A percentile compares a stretch with the other conserved stretches of the same genome.
phyloP scores from a whole-genome alignment of 208 protist genomes.

The Naegleria fowleri region DNA sequence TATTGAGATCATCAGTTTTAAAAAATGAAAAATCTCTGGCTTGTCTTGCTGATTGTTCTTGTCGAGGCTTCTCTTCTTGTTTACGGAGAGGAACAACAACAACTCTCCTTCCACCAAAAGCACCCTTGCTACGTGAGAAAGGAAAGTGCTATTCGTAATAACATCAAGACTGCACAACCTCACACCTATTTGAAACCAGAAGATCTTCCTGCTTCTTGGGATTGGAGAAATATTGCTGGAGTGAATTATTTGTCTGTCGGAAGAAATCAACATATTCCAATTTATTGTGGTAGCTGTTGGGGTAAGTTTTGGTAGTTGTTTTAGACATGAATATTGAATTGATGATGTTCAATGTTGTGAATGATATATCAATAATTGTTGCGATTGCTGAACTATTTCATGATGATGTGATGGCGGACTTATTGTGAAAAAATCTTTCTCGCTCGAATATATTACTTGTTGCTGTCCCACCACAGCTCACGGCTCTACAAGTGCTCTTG shows the following conservation, averaged over 20 bases:
- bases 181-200: neutral
- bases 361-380: neutral
- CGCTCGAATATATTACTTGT: neutral
- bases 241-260: slow-evolving; percentile 48
- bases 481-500: slow-evolving; percentile 34
- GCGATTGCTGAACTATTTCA: neutral
- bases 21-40: too few species aligned
- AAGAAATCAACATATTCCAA: slow-evolving; percentile 61
- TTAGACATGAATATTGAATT: neutral
- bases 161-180: neutral
- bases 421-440: neutral
- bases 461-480: slow-evolving; percentile 26
- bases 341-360: neutral
- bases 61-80: too few species aligned
- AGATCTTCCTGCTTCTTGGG: neutral
- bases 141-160: neutral
- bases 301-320: neutral
- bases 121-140: neutral
- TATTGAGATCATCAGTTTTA: too few species aligned
- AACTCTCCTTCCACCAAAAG: neutral
- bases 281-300: slow-evolving; percentile 54
- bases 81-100: too few species aligned
- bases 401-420: neutral
- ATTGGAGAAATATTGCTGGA: slow-evolving; percentile 57
- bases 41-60: too few species aligned